A percentile compares a stretch with the other conserved stretches of the same genome.
These are phyloP conservation scores for Ophiostoma angusticollis DNA, from an alignment of 2,329 filamentous ascomycete species.

Conservation along the genomic window DNA sequence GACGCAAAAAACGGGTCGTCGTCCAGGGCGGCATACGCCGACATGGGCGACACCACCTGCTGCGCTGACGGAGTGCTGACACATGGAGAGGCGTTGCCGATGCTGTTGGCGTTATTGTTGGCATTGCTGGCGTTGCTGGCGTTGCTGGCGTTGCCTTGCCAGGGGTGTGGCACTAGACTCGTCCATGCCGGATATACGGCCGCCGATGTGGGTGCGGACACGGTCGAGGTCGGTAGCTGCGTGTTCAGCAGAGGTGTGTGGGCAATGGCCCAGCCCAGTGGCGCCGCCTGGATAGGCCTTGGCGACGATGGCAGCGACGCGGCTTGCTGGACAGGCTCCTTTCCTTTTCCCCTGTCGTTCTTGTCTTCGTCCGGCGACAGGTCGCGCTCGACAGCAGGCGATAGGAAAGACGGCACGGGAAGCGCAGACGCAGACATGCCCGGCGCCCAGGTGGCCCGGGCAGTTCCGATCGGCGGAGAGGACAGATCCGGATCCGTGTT, in stretches of 20 bases:
- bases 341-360: no score
- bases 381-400: neutral
- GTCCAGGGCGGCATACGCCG: constrained; percentile 8
- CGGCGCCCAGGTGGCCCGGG: neutral
- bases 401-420: neutral
- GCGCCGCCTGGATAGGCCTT: constrained; percentile 10
- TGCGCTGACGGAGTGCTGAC: neutral
- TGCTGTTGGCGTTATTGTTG: no score
- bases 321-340: neutral
- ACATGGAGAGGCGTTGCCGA: neutral
- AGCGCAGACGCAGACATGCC: constrained; percentile 5
- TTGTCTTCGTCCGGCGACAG: constrained; percentile 4
- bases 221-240: no score
- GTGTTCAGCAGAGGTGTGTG: constrained; percentile 1
- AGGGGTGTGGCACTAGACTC: no score
- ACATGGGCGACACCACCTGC: constrained; percentile 10
- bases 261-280: constrained; percentile 20
- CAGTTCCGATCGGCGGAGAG: neutral
- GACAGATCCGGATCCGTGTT: constrained; percentile 13
- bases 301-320: constrained; percentile 2
- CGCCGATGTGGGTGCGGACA: no score
- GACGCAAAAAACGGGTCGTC: constrained; percentile 11
- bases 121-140: neutral
- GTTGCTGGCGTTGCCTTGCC: no score
- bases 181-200: no score